Evolutionary conservation across 441 rosid species (phyloP).

Genomic region (Croton laevigatus): DNA sequence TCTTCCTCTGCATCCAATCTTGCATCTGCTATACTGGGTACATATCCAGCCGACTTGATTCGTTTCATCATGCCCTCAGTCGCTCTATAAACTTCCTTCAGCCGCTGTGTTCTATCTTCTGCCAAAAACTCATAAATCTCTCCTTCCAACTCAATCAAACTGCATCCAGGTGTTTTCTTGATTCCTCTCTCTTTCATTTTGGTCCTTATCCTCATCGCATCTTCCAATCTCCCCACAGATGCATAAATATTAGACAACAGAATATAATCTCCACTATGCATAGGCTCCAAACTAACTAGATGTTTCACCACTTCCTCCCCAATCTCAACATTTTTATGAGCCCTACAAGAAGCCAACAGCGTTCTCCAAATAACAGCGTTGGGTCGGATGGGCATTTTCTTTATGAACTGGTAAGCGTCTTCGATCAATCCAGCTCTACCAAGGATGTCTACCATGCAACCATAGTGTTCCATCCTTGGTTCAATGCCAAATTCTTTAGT

Average conservation of each 20-base stretch:
- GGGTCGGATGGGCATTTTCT: slow-evolving; percentile 16
- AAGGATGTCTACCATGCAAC: slow-evolving; percentile 16
- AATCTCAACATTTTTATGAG: slow-evolving; percentile 15
- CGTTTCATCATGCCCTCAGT: slow-evolving; percentile 9
- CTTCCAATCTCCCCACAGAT: slow-evolving; percentile 10
- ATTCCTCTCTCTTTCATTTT: slow-evolving; percentile 15
- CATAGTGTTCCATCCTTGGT: slow-evolving; percentile 23
- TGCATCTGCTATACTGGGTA: slow-evolving; percentile 9
- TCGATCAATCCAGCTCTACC: slow-evolving; percentile 19
- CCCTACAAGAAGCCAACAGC: slow-evolving; percentile 18
- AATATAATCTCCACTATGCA: slow-evolving; percentile 19
- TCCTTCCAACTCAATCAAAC: slow-evolving; percentile 17
- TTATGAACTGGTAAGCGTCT: slow-evolving; percentile 15
- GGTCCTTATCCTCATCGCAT: slow-evolving; percentile 11
- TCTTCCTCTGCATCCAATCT: slow-evolving; percentile 20
- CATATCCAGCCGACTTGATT: slow-evolving; percentile 13
- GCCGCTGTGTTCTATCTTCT: neutral
- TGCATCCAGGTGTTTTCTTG: slow-evolving; percentile 16
- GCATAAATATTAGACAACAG: slow-evolving; percentile 19
- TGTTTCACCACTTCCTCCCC: slow-evolving; percentile 7
- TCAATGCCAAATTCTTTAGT: slow-evolving; percentile 14
- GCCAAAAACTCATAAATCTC: slow-evolving; percentile 15
- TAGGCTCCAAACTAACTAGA: slow-evolving; percentile 11
- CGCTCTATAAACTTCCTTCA: slow-evolving; percentile 5
- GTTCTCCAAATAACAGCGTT: slow-evolving; percentile 18